Evolutionary conservation across 2,329 filamentous ascomycete species (phyloP).

Genomic region (Chrysoporthe puriensis): DNA sequence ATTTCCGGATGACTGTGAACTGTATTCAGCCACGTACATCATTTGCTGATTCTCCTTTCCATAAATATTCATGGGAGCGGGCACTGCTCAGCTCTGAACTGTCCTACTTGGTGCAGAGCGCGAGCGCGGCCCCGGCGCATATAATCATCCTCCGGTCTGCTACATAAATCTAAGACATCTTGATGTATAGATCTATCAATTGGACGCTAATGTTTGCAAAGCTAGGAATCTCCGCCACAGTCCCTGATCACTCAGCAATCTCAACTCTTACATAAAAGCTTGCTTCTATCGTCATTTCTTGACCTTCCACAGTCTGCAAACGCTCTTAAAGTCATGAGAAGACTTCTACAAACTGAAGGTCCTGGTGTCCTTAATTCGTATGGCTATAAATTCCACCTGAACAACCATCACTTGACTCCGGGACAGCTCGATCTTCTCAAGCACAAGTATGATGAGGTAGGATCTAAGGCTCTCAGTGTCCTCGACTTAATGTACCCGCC

Average conservation of each 20-base stretch:
- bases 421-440: conserved; percentile 1
- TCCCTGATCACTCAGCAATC: neutral
- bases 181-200: neutral
- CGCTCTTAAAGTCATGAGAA: neutral
- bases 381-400: conserved; percentile 5
- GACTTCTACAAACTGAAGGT: neutral
- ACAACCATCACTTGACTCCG: neutral
- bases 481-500: conserved; percentile 1
- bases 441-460: conserved; percentile 9
- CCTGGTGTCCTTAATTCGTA: neutral
- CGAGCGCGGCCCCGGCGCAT: neutral
- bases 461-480: neutral
- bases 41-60: neutral
- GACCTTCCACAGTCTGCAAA: neutral
- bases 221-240: too few species aligned
- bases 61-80: neutral
- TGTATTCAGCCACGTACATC: neutral
- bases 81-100: neutral
- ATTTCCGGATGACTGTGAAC: neutral
- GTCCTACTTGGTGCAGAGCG: neutral
- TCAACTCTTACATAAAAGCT: neutral
- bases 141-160: neutral
- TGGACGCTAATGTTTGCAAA: neutral
- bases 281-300: neutral
- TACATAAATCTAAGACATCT: neutral